Evolutionary conservation across 2,329 filamentous ascomycete species (phyloP).

Genomic region (Tolypocladium inflatum): DNA sequence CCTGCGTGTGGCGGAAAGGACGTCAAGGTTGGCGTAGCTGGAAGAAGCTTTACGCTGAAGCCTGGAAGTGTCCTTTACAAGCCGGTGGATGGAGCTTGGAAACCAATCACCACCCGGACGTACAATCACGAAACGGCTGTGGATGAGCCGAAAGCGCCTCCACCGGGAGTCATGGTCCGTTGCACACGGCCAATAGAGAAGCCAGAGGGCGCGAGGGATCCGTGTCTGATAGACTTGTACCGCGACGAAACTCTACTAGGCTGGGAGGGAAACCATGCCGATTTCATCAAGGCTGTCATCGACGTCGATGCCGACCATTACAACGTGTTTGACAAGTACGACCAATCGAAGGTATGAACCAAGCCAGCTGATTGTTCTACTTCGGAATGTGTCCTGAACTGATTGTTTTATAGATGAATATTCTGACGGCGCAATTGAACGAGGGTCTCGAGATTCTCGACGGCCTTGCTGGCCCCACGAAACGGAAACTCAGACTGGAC

Average conservation of each 20-base stretch:
- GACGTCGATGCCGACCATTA: conserved; percentile 18
- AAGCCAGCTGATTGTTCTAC: not conserved
- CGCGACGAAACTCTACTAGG: conserved; percentile 16
- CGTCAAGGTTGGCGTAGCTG: conserved; percentile 7
- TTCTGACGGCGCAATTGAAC: conserved; percentile 6
- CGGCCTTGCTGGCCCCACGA: not conserved
- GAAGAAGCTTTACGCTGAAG: conserved; percentile 8
- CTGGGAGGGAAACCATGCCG: conserved; percentile 15
- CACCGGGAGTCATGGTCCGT: conserved; percentile 14
- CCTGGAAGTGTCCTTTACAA: conserved; percentile 12
- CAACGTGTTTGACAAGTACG: conserved; percentile 13
- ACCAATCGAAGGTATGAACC: conserved; percentile 2
- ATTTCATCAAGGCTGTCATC: conserved; percentile 18
- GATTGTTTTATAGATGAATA: conserved; percentile 2
- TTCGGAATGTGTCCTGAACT: not conserved
- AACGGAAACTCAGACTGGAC: not conserved
- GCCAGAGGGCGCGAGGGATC: conserved; percentile 1
- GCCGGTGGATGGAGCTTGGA: conserved; percentile 10
- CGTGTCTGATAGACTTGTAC: conserved; percentile 14
- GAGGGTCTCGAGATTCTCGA: conserved; percentile 6
- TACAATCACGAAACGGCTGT: conserved; percentile 1
- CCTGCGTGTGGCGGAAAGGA: conserved; percentile 5
- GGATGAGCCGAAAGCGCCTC: conserved; percentile 6
- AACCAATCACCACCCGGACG: conserved; percentile 2
- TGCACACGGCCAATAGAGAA: conserved; percentile 7